Conservation (phyloP, 202 grass and related monocot genomes). For the Carex sylvatica region DNA sequence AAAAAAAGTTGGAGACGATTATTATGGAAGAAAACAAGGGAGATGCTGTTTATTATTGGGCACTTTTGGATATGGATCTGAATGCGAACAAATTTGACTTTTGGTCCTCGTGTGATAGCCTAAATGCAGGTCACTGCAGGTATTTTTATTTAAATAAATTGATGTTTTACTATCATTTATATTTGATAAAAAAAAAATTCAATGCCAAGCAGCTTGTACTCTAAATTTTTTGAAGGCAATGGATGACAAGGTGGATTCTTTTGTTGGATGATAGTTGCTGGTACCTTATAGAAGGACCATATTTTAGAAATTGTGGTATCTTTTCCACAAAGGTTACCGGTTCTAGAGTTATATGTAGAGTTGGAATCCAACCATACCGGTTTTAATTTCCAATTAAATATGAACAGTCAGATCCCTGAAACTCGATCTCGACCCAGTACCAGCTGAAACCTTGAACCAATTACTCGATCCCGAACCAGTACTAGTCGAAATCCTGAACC, state of each 20-base stretch:
- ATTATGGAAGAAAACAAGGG: slow-evolving; percentile 49
- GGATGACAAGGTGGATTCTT: neutral
- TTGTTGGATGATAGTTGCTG: neutral
- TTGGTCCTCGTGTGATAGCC: slow-evolving; percentile 74
- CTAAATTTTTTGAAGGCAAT: neutral
- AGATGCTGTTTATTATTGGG: slow-evolving; percentile 88
- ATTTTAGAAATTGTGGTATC: no score
- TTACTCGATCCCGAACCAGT: no score
- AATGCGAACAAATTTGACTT: slow-evolving; percentile 37
- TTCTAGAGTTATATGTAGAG: no score
- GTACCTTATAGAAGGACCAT: neutral
- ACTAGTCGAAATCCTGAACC: no score
- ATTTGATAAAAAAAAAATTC: slow-evolving; percentile 20
- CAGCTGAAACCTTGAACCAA: no score
- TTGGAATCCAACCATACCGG: no score
- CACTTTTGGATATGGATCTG: slow-evolving; percentile 40
- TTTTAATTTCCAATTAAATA: no score
- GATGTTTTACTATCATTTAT: neutral
- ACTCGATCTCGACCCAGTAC: no score
- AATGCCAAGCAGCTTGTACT: neutral
- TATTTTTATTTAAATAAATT: slow-evolving; percentile 24
- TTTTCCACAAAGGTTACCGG: no score
- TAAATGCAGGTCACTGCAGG: slow-evolving; percentile 95
- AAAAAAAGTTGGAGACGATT: slow-evolving; percentile 64
- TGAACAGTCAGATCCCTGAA: no score